Evolutionary conservation across 2,329 filamentous ascomycete genomes (phyloP), one percentile per base, ranked within the genome.

Genomic region (Xylaria sp.): DNA sequence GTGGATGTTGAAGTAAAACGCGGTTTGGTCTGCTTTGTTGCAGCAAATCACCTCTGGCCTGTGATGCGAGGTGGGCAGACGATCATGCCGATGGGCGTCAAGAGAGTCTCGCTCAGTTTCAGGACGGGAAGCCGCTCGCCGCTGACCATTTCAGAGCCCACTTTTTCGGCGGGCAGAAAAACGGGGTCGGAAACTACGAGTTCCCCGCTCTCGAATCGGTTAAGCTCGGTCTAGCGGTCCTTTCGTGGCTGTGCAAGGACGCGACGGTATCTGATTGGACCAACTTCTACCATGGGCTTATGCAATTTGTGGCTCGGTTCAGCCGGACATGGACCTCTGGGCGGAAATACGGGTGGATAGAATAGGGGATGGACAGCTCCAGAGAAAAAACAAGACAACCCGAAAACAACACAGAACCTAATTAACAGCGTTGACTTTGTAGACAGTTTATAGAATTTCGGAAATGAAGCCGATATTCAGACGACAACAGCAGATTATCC

Each of bases 301-400:
- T 63, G 54, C 41, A 48, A 60, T n/a, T 32, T 67, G 64, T 70
- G 68, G 68, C 68, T 70, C 60, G 50, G 68, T 39, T 67, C 68
- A 70, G 68, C 68, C 67, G 2, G 59, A 67, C 68, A 67, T 51
- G 68, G 66, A n/a, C n/a, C 39, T 6, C 28, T 9, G 13, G n/a
- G n/a, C n/a, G 2, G n/a, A 58, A 51, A 58, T 52, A 41, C 54
- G 54, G 39, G 25, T 55, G 13, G 15, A 23, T 23, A 13, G 28
- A n/a, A 64, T 56, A 41, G 66, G 48, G 66, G 51, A 54, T 54
- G 18, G 55, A 68, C 65, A 62, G 66, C 57, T 57, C 66, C 60
- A 55, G 6, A 10, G 13, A 28, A 18, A 34, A 46, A 50, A 23
- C 3, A 23, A 23, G 23, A 28, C 28, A 28, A 28, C 5, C 28